Evolutionary conservation across 345 rosid species (phyloP).

Genomic region (Eucalyptus curtisii): DNA sequence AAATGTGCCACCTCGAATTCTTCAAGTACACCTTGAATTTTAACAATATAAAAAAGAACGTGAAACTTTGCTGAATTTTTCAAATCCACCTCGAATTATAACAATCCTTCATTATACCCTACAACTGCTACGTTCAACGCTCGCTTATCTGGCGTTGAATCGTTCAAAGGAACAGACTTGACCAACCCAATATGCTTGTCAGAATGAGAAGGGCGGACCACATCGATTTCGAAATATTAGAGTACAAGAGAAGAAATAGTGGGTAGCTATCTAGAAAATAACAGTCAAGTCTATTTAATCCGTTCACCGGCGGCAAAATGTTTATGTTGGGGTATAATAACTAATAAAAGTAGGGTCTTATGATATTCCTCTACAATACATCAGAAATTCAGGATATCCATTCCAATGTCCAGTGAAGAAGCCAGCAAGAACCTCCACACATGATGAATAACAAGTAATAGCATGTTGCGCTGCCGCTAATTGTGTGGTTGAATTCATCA

Average conservation of each 20-base stretch:
- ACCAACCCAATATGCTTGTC: background rate
- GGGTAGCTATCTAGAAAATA: background rate
- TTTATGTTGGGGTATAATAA: background rate
- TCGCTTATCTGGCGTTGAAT: background rate
- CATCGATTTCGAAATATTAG: background rate
- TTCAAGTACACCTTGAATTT: background rate
- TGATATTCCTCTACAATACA: background rate
- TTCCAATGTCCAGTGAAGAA: background rate
- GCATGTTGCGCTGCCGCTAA: background rate
- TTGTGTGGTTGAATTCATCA: background rate
- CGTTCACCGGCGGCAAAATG: background rate
- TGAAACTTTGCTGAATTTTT: background rate
- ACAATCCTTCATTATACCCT: background rate
- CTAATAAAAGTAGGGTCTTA: background rate
- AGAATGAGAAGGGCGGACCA: background rate
- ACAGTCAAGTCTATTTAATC: background rate
- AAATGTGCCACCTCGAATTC: background rate
- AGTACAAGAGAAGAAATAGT: background rate
- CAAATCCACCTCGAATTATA: background rate
- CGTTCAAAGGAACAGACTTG: background rate
- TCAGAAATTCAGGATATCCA: background rate
- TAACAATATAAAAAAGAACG: background rate
- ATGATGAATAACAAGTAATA: background rate
- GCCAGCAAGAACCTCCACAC: background rate
- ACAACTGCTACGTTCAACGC: background rate